These are phyloP conservation scores for Drosera capensis DNA, from an alignment of 148 eudicot species.

Conservation along the genomic window DNA sequence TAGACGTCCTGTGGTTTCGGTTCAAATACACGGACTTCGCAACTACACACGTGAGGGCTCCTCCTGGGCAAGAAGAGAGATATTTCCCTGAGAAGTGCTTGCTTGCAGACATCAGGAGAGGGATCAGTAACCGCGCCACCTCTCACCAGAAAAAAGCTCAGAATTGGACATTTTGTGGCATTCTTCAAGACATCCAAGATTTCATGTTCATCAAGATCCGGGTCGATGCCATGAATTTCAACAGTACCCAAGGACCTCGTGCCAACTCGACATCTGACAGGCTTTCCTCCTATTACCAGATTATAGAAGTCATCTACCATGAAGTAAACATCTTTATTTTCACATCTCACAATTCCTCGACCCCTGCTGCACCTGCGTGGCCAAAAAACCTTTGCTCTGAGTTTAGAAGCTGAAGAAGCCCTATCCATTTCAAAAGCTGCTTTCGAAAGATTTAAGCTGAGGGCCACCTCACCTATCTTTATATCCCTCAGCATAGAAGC, in stretches of 20 bases:
- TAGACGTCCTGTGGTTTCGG: slow-evolving; percentile 48
- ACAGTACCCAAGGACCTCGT: slow-evolving; percentile 27
- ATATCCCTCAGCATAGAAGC: slow-evolving; percentile 31
- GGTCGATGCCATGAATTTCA: slow-evolving; percentile 42
- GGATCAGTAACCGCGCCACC: slow-evolving; percentile 49
- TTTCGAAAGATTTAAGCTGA: slow-evolving; percentile 38
- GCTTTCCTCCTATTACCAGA: slow-evolving; percentile 34
- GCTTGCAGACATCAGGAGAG: slow-evolving; percentile 45
- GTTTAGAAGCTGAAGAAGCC: slow-evolving; percentile 40
- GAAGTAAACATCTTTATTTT: slow-evolving; percentile 25
- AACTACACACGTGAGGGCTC: slow-evolving; percentile 29
- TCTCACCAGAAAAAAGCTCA: slow-evolving; percentile 45
- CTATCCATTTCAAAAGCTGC: slow-evolving; percentile 38
- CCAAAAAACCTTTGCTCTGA: slow-evolving; percentile 73
- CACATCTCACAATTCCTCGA: slow-evolving; percentile 46
- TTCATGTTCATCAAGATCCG: slow-evolving; percentile 51
- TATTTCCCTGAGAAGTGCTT: slow-evolving; percentile 56
- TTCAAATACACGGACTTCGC: slow-evolving; percentile 51
- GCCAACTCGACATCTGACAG: slow-evolving; percentile 26
- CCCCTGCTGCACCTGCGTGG: slow-evolving; percentile 83
- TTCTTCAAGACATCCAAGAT: slow-evolving; percentile 27
- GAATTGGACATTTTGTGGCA: slow-evolving; percentile 38
- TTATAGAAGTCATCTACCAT: slow-evolving; percentile 38
- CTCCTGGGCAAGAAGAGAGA: slow-evolving; percentile 64
- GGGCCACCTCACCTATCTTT: slow-evolving; percentile 26